These are phyloP conservation scores for Sarocladium oryzae DNA, from an alignment of 2,329 filamentous ascomycete species.

Conservation along the genomic window DNA sequence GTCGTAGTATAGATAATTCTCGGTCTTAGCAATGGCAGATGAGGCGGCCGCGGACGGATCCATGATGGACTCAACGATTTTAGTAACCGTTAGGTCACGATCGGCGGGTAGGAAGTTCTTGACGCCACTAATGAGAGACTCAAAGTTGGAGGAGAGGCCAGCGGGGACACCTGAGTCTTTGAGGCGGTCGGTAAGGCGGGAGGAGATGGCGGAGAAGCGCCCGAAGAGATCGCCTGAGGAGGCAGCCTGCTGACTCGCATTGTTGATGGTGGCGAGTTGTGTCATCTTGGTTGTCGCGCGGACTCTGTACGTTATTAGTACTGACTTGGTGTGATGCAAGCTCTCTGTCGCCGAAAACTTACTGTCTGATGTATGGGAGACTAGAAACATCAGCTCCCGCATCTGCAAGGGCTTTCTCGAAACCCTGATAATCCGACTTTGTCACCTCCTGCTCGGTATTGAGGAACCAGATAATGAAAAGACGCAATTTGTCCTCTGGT, in stretches of 20 bases:
- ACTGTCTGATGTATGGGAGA: constrained; percentile 82
- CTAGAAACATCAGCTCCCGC: constrained; percentile 71
- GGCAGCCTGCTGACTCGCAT: constrained; percentile 52
- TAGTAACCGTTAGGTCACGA: constrained; percentile 91
- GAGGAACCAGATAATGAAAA: constrained; percentile 96
- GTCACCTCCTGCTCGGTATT: constrained; percentile 87
- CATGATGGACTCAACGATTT: constrained; percentile 98
- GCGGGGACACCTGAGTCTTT: constrained; percentile 79
- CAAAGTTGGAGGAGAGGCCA: constrained; percentile 70
- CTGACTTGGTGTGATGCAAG: neutral
- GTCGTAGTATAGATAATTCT: constrained; percentile 96
- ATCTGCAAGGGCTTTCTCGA: constrained; percentile 74
- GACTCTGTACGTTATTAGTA: constrained; percentile 45
- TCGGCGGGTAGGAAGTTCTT: constrained; percentile 98
- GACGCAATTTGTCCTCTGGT: constrained; percentile 78
- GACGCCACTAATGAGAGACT: constrained; percentile 88
- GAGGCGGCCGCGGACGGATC: constrained; percentile 85
- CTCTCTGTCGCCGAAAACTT: constrained; percentile 26
- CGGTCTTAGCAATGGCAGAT: constrained; percentile 90
- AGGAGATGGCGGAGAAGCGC: constrained; percentile 86
- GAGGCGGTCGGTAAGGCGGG: constrained; percentile 85
- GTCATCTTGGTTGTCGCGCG: constrained; percentile 96
- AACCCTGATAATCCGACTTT: constrained; percentile 74
- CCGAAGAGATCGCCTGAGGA: constrained; percentile 75
- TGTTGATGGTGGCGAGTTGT: constrained; percentile 87